Evolutionary conservation across 2,329 filamentous ascomycete species (phyloP), one percentile per base, ranked within the genome.

Genomic region (Pestalotiopsis sp.): DNA sequence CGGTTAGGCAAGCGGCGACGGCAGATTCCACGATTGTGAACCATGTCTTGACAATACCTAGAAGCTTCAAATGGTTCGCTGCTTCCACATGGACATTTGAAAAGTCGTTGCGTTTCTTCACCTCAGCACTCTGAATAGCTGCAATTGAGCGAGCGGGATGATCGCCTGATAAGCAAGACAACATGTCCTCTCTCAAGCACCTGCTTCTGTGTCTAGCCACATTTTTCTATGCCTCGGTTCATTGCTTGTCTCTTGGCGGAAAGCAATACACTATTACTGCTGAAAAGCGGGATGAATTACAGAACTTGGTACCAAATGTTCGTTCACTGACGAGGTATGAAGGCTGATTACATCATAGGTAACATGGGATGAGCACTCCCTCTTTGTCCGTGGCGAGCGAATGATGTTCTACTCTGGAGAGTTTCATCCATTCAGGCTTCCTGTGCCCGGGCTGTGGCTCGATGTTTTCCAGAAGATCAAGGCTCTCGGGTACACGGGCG

Each of bases 381-480:
- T 93, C 4, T 89, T 90, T 72, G 84, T 93, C 67, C 83, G 87
- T 71, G 90, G 91, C n/a, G 87, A 93, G 76, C 83, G 90, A 39
- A 79, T 92, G 62, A 86, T 92, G 79, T 81, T 93, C 66, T 92
- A 88, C 76, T 88, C 85, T 69, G 91, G 89, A 55, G 91, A 93
- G 77, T 85, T 92, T 20, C 91, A 93, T 76, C 90, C 90, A 0
- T 92, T 78, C 68, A 72, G 79, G 67, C 77, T 85, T 0, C 84
- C 84, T 0, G 83, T 85, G 0, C 82, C 84, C 0, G 80, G 78
- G 0, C 75, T 86, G 0, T 86, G 90, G 83, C 83, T 92, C 9
- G 93, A 95, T 72, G 76, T 95, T 2, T 91, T 97, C 73, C 91
- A 96, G 74, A 97, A 97, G 80, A 89, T 95, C 78, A 94, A 92